Evolutionary conservation across 2,329 filamentous ascomycete species (phyloP).

Genomic region (Rhinocladiella similis): DNA sequence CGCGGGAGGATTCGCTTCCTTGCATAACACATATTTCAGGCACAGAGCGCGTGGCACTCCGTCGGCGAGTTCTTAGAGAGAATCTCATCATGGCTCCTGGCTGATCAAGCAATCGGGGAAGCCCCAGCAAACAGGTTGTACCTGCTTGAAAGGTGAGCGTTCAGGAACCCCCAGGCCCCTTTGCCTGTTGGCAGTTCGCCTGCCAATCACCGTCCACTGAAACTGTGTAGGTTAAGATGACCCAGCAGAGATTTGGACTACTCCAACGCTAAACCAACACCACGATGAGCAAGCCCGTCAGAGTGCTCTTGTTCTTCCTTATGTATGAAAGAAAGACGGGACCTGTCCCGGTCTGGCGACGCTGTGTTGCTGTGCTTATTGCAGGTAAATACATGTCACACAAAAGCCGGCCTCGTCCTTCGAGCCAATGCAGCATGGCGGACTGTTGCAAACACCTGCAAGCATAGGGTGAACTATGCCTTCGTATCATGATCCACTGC

Average conservation of each 20-base stretch:
- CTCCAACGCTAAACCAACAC: no score
- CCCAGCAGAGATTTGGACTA: no score
- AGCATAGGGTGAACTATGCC: constrained; percentile 16
- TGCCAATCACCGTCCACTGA: no score
- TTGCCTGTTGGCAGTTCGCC: no score
- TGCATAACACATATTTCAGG: not conserved
- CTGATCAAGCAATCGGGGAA: not conserved
- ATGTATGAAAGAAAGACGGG: constrained; percentile 7
- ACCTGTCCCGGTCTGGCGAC: not conserved
- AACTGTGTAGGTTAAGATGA: no score
- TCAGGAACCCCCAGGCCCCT: no score
- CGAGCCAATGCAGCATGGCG: constrained; percentile 13
- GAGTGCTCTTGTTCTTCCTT: constrained; percentile 1
- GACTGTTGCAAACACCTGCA: constrained; percentile 22
- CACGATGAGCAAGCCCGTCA: not conserved
- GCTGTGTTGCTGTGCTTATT: not conserved
- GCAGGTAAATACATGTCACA: constrained; percentile 9
- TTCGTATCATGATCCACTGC: constrained; percentile 12
- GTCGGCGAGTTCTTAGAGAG: not conserved
- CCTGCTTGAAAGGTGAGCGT: no score
- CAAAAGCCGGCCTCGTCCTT: constrained; percentile 19
- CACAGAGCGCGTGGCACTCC: not conserved
- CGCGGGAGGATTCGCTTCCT: not conserved
- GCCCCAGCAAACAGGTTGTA: no score
- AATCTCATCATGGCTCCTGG: not conserved